A percentile compares a stretch with the other conserved stretches of the same genome.
Conservation (phyloP, 371 early-diverging fungal genomes). For the Actinomortierella ambigua region DNA sequence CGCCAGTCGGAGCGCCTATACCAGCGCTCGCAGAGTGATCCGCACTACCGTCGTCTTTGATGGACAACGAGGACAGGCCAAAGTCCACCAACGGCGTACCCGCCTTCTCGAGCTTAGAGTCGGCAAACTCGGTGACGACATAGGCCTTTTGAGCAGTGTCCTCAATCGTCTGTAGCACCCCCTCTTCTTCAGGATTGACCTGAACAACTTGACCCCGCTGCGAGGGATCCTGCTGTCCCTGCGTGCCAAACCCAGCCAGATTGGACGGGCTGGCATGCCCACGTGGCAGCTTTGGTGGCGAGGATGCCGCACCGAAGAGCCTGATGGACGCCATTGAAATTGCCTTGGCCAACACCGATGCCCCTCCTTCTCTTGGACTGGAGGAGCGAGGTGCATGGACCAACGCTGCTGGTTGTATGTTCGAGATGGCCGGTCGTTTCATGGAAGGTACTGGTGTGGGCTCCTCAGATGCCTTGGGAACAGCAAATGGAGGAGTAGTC, state of each 20-base stretch:
- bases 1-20: neutral
- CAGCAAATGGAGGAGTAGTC: conserved; percentile 48
- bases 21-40: neutral
- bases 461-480: conserved; percentile 35
- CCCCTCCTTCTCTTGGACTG: conserved; percentile 45
- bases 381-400: conserved; percentile 28
- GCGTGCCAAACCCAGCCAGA: neutral
- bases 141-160: conserved; percentile 66
- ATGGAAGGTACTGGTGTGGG: conserved; percentile 17
- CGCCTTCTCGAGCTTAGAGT: conserved; percentile 55
- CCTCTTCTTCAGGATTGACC: conserved; percentile 45
- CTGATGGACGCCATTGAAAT: conserved; percentile 62
- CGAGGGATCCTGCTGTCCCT: neutral
- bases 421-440: conserved; percentile 22
- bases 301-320: conserved; percentile 55
- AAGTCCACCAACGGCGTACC: too few relatives aligned
- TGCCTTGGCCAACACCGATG: conserved; percentile 65
- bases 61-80: conserved; percentile 16
- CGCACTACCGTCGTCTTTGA: conserved; percentile 17
- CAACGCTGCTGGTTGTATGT: conserved; percentile 20
- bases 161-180: conserved; percentile 58
- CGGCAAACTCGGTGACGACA: conserved; percentile 66
- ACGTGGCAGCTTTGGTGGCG: conserved; percentile 35
- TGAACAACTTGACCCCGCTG: conserved; percentile 9
- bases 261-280: conserved; percentile 7